Percentiles rank a stretch among this genome's conserved stretches.
Conservation (phyloP, 1,284 basidiomycete species). For the Peniophora sp. region DNA sequence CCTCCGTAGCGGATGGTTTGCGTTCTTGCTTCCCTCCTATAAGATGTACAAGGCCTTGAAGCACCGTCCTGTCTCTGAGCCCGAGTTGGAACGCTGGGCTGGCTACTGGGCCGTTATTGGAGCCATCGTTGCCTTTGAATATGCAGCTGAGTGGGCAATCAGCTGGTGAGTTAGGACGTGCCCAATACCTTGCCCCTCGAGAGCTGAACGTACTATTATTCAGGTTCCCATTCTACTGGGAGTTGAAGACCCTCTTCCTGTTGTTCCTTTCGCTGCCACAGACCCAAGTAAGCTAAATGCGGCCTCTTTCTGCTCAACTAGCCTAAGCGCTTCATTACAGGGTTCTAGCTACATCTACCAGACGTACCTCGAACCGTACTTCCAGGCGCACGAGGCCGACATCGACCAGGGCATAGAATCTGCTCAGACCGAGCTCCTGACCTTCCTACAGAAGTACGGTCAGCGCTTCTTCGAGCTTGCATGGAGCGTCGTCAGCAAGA, state of each 20-base stretch:
- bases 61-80: constrained; percentile 46
- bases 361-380: constrained; percentile 59
- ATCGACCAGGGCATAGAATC: constrained; percentile 58
- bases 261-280: constrained; percentile 71
- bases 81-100: constrained; percentile 49
- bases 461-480: constrained; percentile 37
- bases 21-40: constrained; percentile 54
- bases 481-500: constrained; percentile 35
- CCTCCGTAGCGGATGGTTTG: constrained; percentile 59
- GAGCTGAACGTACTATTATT: neutral
- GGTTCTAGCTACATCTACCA: constrained; percentile 70
- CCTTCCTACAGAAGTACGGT: constrained; percentile 44
- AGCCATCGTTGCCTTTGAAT: constrained; percentile 60
- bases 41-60: constrained; percentile 62
- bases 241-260: constrained; percentile 62
- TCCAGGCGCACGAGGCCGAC: constrained; percentile 54
- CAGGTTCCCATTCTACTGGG: constrained; percentile 80
- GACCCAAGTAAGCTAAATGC: constrained; percentile 45
- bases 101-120: constrained; percentile 63
- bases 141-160: constrained; percentile 58
- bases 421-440: constrained; percentile 42
- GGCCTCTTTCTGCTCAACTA: neutral
- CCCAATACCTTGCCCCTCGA: neutral
- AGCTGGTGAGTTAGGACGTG: constrained; percentile 67
- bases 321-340: constrained; percentile 25